phyloP scores from a whole-genome alignment of 345 rosid genomes.

The Camelina hispida region DNA sequence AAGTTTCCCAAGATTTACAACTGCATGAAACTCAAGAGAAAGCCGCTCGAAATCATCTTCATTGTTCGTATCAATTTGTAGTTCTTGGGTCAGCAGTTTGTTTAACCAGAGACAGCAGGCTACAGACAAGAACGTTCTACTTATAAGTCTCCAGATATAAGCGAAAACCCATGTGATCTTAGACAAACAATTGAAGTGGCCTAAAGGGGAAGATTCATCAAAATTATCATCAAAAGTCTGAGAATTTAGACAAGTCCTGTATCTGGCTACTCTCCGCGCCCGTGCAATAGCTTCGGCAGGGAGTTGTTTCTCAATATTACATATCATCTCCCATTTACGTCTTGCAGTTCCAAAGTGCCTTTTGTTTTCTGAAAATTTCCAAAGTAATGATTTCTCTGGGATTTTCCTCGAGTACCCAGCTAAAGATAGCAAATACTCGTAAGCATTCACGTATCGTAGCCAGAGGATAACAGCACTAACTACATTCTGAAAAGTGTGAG shows the following conservation, averaged over 20 bases:
- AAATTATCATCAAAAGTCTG: conserved; percentile 44
- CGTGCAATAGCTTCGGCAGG: conserved; percentile 79
- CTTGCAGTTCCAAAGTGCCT: conserved; percentile 51
- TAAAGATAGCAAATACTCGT: conserved; percentile 61
- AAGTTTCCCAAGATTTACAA: conserved; percentile 61
- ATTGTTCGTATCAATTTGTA: conserved; percentile 38
- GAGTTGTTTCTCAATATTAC: conserved; percentile 66
- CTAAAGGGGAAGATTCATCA: conserved; percentile 39
- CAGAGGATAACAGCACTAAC: conserved; percentile 59
- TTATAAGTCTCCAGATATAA: conserved; percentile 50
- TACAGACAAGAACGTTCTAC: conserved; percentile 45
- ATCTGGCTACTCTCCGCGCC: conserved; percentile 81
- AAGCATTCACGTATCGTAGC: conserved; percentile 70
- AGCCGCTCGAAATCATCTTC: conserved; percentile 46
- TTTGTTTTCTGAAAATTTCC: conserved; percentile 56
- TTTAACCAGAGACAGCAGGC: conserved; percentile 40
- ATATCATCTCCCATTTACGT: conserved; percentile 64
- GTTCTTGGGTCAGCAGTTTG: conserved; percentile 42
- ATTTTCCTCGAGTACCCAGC: conserved; percentile 60
- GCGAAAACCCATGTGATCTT: conserved; percentile 46
- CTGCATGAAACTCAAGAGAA: conserved; percentile 48
- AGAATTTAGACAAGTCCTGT: conserved; percentile 51
- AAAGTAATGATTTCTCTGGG: conserved; percentile 49
- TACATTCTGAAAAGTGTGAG: conserved; percentile 63
- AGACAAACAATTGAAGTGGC: conserved; percentile 38